phyloP scores from a whole-genome alignment of 78 protist genomes.

The Dictyostelium capitatum region DNA sequence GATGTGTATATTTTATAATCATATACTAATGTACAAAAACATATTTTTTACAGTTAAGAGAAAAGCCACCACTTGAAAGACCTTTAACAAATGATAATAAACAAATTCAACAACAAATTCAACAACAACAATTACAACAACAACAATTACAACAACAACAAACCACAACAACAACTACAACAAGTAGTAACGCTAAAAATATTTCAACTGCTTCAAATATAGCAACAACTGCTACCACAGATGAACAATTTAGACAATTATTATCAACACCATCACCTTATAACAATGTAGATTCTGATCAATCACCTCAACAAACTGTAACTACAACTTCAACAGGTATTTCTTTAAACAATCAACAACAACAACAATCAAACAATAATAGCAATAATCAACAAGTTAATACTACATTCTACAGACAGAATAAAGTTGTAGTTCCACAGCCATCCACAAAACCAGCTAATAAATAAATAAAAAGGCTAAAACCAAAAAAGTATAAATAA shows the following conservation, averaged over 20 bases:
- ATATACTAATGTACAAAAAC: background rate
- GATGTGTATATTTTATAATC: background rate
- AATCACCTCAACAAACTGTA: background rate
- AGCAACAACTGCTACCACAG: slow-evolving; percentile 13
- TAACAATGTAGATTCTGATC: background rate
- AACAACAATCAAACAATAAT: too few species aligned
- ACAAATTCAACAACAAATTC: slow-evolving; percentile 15
- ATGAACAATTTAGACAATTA: slow-evolving; percentile 18
- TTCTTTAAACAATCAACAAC: background rate
- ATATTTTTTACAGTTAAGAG: slow-evolving; percentile 15
- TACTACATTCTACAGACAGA: slow-evolving; percentile 9
- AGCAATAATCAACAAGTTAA: background rate
- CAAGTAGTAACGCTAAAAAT: background rate
- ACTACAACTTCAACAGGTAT: slow-evolving; percentile 6
- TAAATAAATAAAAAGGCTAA: background rate
- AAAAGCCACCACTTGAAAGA: slow-evolving; percentile 54
- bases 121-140: background rate
- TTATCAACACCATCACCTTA: background rate
- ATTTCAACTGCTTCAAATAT: slow-evolving; percentile 10
- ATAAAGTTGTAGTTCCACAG: slow-evolving; percentile 14
- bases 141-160: background rate
- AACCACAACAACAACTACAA: background rate
- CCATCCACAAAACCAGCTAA: slow-evolving; percentile 2
- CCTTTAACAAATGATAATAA: background rate
- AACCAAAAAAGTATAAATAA: background rate